A percentile compares a stretch with the other conserved stretches of the same genome.
Evolutionary conservation across 192 early-diverging fungal genomes (phyloP).

Genomic region (Paraglomus occultum): DNA sequence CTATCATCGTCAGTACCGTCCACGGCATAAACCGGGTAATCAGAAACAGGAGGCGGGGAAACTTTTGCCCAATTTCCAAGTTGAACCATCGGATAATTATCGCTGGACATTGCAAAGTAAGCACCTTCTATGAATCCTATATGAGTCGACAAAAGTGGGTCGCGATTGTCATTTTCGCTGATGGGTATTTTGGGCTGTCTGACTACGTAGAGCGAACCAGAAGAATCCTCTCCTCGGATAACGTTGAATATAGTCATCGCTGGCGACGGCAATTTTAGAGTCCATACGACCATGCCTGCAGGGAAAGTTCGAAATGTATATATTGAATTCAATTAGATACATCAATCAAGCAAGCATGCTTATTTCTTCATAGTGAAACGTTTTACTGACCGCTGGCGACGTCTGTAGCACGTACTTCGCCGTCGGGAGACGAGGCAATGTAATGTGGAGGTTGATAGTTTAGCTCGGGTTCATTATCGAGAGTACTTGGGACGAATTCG

Average conservation of each 20-base stretch:
- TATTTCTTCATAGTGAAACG: conserved; percentile 11
- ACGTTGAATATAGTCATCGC: conserved; percentile 59
- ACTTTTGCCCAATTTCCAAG: background rate
- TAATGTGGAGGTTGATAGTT: conserved; percentile 30
- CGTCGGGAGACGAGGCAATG: conserved; percentile 37
- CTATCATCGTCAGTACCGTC: background rate
- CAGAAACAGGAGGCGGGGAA: background rate
- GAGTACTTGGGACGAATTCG: conserved; percentile 43
- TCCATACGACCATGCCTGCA: conserved; percentile 52
- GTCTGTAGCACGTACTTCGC: conserved; percentile 38
- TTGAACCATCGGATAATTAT: conserved; percentile 59
- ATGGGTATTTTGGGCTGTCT: conserved; percentile 35
- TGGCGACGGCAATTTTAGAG: conserved; percentile 49
- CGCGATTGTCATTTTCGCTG: conserved; percentile 41
- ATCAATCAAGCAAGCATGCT: conserved; percentile 30
- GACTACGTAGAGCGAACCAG: conserved; percentile 43
- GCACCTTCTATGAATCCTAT: conserved; percentile 63
- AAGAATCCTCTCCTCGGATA: conserved; percentile 37
- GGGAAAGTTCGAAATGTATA: conserved; percentile 39
- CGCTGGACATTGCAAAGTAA: conserved; percentile 64
- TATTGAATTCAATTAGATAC: conserved; percentile 42
- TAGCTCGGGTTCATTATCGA: conserved; percentile 30
- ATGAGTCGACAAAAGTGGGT: conserved; percentile 50
- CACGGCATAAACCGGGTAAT: background rate
- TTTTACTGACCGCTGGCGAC: conserved; percentile 27